Evolutionary conservation across 345 rosid species (phyloP).

Genomic region (Camelina hispida): DNA sequence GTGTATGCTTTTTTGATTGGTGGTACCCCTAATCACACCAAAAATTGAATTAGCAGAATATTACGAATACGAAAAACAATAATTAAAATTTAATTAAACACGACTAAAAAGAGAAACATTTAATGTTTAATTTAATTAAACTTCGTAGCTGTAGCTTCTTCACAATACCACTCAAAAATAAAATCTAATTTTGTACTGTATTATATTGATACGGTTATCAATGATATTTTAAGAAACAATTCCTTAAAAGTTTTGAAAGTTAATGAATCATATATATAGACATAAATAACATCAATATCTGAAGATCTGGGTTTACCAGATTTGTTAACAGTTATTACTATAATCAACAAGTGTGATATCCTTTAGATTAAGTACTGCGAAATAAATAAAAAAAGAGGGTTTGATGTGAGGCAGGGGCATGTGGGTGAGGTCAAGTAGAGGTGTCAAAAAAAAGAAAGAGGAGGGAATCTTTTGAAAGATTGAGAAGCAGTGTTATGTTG

Average conservation of each 20-base stretch:
- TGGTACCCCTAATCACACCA: conserved; percentile 16
- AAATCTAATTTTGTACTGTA: not conserved
- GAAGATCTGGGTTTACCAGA: not conserved
- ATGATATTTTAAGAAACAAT: not conserved
- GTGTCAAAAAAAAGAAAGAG: conserved; percentile 20
- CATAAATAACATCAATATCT: not conserved
- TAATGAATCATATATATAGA: not conserved
- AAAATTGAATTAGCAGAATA: conserved; percentile 16
- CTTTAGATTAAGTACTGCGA: conserved; percentile 10
- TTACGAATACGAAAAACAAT: not conserved
- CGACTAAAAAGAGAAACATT: conserved; percentile 26
- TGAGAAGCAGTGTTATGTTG: conserved; percentile 25
- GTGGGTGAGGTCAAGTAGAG: conserved; percentile 46
- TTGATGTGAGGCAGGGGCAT: conserved; percentile 35
- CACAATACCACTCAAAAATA: not conserved
- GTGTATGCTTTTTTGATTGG: conserved; percentile 32
- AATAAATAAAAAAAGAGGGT: conserved; percentile 4
- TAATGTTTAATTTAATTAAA: conserved; percentile 9
- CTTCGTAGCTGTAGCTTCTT: conserved; percentile 6
- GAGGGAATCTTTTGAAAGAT: conserved; percentile 39
- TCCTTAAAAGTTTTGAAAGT: not conserved
- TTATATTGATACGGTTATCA: not conserved
- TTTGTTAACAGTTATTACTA: not conserved
- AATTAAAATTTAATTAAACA: not conserved
- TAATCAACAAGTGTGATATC: not conserved